Percentiles rank a stretch among this genome's conserved stretches.
phyloP scores from a whole-genome alignment of 805 yeast genomes.

The Myxozyma lipomycoides region DNA sequence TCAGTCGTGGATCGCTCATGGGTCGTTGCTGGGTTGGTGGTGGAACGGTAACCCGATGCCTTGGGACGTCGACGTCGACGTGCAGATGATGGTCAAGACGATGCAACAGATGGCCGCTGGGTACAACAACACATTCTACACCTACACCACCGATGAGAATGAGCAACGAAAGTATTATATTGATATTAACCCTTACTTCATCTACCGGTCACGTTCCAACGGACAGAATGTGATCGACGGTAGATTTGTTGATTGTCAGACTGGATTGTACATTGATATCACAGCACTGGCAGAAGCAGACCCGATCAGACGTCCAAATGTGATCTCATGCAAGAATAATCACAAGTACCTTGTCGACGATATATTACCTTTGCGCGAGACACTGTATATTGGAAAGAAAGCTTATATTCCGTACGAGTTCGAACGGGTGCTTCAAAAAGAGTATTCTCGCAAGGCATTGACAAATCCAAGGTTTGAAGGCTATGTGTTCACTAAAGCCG shows the following conservation, averaged over 20 bases:
- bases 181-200: conserved; percentile 49
- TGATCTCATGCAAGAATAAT: conserved; percentile 49
- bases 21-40: conserved; percentile 49
- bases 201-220: conserved; percentile 48
- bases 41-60: conserved; percentile 51
- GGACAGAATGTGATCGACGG: conserved; percentile 52
- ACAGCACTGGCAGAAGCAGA: conserved; percentile 45
- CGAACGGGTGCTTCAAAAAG: conserved; percentile 39
- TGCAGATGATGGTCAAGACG: conserved; percentile 51
- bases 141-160: conserved; percentile 63
- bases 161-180: conserved; percentile 47
- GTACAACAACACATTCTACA: conserved; percentile 43
- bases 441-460: conserved; percentile 36
- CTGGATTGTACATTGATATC: conserved; percentile 58
- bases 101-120: conserved; percentile 45
- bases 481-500: conserved; percentile 9
- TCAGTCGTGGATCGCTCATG: conserved; percentile 49
- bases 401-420: conserved; percentile 46
- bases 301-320: conserved; percentile 24
- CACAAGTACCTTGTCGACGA: conserved; percentile 53
- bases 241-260: conserved; percentile 56
- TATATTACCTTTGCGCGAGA: conserved; percentile 50
- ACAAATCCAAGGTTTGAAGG: conserved; percentile 13
- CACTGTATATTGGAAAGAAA: conserved; percentile 56
- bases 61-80: conserved; percentile 51